Base-by-base conservation (phyloP, 176 grass and related monocot genomes). In the Melocanna baccifera region DNA sequence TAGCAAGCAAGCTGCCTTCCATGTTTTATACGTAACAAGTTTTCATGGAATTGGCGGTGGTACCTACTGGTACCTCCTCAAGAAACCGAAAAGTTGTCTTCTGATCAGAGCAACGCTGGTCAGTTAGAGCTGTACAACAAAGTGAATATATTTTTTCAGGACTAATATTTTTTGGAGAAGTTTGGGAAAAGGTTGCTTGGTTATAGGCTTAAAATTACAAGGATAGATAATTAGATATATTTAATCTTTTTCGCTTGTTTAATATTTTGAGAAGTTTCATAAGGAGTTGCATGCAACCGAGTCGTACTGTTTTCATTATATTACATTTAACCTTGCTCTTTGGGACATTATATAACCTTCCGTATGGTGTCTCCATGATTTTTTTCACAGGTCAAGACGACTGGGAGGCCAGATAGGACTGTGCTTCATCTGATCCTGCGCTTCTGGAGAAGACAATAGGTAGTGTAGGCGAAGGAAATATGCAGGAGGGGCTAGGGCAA, bases 281-380 rank as follows among this genome's bases (percentile, higher is more conserved):
- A 25, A 78, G 2, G 11, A 73, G 34, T 75, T 75, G 47, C 9
- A 75, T 73, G 40, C 40, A 50, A 58, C 14, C 0, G 11, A 29
- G 7, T 76, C 42, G 1, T 77, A 52, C 16, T 71, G 12, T 63
- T 83, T 83, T 62, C 40, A 67, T 41, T 46, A 77, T 53, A 32
- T 52, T 73, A 30, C 29, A 6, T 18, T 66, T 30, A 32, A 75
- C 16, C 11, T 19, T 41, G 12, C 66, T 74, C n/a, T 63, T 83
- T 45, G 72, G 8, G 45, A 69, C 47, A 75, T 50, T 25, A 46
- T 78, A 58, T 88, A 37, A 88, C 72, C 59, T 65, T 79, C 18
- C 34, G n/a, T 56, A 78, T 83, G 69, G 18, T 77, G 15, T 68
- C 79, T 51, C 56, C 16, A 52, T 83, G 37, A 53, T 30, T 65